Evolutionary conservation across 1,139 yeast species (phyloP), one percentile per base, ranked within the genome.

Genomic region (Kodamaea alishanica): DNA sequence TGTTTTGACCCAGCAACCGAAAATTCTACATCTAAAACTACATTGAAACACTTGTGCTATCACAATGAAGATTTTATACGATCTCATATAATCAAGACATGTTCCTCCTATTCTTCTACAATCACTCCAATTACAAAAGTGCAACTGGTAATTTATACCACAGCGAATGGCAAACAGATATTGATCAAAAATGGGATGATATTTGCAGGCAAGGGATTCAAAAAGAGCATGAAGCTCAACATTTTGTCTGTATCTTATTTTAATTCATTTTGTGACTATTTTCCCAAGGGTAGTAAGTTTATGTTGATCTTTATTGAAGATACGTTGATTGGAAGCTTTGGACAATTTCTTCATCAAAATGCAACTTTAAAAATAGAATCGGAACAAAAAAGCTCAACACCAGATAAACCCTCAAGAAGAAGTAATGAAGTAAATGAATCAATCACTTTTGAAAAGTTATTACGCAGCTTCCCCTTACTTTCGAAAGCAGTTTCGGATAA

Each of bases 61-160:
- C 51, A 47, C 40, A 73, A 68, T 37, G 81, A 79, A 35, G 90
- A 84, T 24, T 88, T 86, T 54, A 63, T 87, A 6, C 74, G 75
- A 38, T 77, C 89, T 1, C 96, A 88, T 58, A 75, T 88, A 22
- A 59, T 86, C 24, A 63, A 71, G 40, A 60, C 67, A 6, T 47
- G 58, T 12, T 52, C 63, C 1, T 60, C 70, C 6, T 51, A 54
- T 30, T 58, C 71, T 1, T 55, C 73, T 15, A 58, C 69, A 8
- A 62, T 67, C 41, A 52, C 67, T 30, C 67, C 68, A 35, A 56
- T 73, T 27, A 63, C 79, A 1, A 67, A 73, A 44, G 56, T 54
- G 22, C 66, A 61, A 35, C 74, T 68, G 72, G 61, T 60, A 5
- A 60, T 76, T 25, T 81, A 75, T 52, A 65, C 66, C 38, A 83